Evolutionary conservation across 1,284 basidiomycete genomes (phyloP), one percentile per base, ranked within the genome.

Genomic region (Trichosporon coremiiforme): DNA sequence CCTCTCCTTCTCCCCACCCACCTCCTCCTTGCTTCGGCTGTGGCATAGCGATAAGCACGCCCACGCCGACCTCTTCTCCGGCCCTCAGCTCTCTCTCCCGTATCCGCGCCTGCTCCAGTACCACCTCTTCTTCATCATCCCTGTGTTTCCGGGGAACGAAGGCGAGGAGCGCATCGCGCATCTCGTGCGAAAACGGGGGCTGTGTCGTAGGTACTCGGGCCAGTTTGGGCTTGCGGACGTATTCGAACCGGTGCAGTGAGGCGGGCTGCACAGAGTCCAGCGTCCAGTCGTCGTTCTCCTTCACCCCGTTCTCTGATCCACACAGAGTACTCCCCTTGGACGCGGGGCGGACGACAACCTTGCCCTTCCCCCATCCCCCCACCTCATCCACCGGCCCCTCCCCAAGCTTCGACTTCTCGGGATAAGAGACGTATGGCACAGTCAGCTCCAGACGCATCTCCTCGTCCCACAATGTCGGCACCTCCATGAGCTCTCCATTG

Each of bases 1-100:
- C 77, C 20, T 67, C 45, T 13, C 15, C 41, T 4, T n/a, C 15
- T 5, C 38, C 38, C 38, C 38, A 71, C n/a, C n/a, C n/a, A n/a
- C n/a, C n/a, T n/a, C n/a, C n/a, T n/a, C n/a, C n/a, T n/a, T n/a
- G 33, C 8, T 38, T 77, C 69, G 25, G 33, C 33, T 68, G 70
- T 15, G 80, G 80, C 72, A 82, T 71, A 10, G 80, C 78, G 63
- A 82, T 79, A 67, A 82, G 70, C 15, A 82, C 79, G 8, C 80
- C 80, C 9, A 82, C 68, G 2, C 74, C 63, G 13, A 80, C 69
- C 22, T 80, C 76, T 15, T 72, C 69, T 0, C 77, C 78, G 1
- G 65, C 53, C 5, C n/a, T 5, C 17, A 47, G 5, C 0, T 68
- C 66, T 0, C 78, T 57, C 63, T 68, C 57, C 10, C 10, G 1